These are phyloP conservation scores for Parastagonospora avenae DNA, from an alignment of 2,329 filamentous ascomycete genomes.

Conservation along the genomic window DNA sequence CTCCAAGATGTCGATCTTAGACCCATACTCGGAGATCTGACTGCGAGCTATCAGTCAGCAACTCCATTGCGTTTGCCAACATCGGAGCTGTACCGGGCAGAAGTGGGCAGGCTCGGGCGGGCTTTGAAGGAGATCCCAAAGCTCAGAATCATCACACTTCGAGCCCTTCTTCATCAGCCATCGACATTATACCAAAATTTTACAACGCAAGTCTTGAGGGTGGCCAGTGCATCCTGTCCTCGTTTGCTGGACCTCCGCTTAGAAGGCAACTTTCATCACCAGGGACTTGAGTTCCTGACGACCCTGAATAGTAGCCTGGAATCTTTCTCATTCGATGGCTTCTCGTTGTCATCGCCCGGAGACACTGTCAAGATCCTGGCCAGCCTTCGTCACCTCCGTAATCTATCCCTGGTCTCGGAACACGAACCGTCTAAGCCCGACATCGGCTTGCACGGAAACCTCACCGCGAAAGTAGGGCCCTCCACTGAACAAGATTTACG, in stretches of 20 bases:
- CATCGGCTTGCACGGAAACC: slow-evolving; percentile 9
- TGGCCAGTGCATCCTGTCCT: slow-evolving; percentile 20
- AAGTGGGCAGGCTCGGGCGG: slow-evolving; percentile 18
- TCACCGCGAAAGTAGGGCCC: slow-evolving; percentile 19
- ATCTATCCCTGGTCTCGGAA: slow-evolving; percentile 29
- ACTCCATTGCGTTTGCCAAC: slow-evolving; percentile 16
- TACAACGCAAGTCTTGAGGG: slow-evolving; percentile 18
- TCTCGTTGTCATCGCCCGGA: slow-evolving; percentile 21
- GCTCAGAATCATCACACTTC: slow-evolving; percentile 26
- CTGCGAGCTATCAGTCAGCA: neutral
- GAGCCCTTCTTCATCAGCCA: slow-evolving; percentile 17
- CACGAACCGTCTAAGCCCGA: slow-evolving; percentile 14
- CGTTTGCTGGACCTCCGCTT: slow-evolving; percentile 22
- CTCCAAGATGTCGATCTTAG: slow-evolving; percentile 37
- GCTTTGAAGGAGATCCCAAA: slow-evolving; percentile 24
- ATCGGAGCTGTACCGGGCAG: slow-evolving; percentile 33
- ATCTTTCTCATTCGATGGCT: slow-evolving; percentile 35
- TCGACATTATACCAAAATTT: slow-evolving; percentile 36
- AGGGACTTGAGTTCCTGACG: slow-evolving; percentile 24
- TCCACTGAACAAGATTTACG: slow-evolving; percentile 20
- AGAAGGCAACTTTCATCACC: slow-evolving; percentile 32
- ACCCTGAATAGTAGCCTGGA: slow-evolving; percentile 15
- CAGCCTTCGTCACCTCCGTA: slow-evolving; percentile 20
- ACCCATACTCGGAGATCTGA: slow-evolving; percentile 16
- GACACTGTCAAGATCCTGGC: slow-evolving; percentile 28